Evolutionary conservation across 306 rosid species (phyloP).

Genomic region (Leucaena leucocephala): DNA sequence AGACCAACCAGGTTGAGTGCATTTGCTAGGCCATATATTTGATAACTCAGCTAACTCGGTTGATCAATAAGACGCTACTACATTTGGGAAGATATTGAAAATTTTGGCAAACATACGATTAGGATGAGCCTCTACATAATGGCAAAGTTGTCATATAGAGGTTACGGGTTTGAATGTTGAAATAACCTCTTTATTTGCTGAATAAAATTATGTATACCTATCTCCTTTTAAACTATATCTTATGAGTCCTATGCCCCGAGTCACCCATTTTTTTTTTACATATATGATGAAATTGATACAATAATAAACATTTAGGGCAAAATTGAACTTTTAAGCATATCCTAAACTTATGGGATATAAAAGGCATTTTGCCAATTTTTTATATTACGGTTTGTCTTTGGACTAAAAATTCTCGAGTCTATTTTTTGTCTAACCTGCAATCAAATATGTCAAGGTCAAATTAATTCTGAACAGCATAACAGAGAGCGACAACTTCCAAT

Average conservation of each 20-base stretch:
- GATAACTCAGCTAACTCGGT: background rate
- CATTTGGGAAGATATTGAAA: background rate
- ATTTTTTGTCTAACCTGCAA: background rate
- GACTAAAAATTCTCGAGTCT: background rate
- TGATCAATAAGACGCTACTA: background rate
- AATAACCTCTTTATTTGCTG: too few relatives aligned
- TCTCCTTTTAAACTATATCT: too few relatives aligned
- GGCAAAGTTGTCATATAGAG: too few relatives aligned
- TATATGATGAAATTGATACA: background rate
- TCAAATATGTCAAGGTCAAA: background rate
- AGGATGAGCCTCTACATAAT: too few relatives aligned
- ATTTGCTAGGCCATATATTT: too few relatives aligned
- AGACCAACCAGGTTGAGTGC: background rate
- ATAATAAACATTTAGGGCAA: background rate
- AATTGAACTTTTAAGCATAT: background rate
- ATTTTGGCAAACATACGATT: background rate
- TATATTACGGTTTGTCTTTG: background rate
- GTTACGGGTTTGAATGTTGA: too few relatives aligned
- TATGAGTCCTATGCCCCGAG: too few relatives aligned
- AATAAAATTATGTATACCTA: too few relatives aligned
- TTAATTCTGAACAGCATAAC: background rate
- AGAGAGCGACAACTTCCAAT: background rate
- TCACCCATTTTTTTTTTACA: too few relatives aligned
- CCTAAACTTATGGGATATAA: background rate
- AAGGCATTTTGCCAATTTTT: background rate